Conservation (phyloP, 768 basidiomycete species). For the Suillus americanus region DNA sequence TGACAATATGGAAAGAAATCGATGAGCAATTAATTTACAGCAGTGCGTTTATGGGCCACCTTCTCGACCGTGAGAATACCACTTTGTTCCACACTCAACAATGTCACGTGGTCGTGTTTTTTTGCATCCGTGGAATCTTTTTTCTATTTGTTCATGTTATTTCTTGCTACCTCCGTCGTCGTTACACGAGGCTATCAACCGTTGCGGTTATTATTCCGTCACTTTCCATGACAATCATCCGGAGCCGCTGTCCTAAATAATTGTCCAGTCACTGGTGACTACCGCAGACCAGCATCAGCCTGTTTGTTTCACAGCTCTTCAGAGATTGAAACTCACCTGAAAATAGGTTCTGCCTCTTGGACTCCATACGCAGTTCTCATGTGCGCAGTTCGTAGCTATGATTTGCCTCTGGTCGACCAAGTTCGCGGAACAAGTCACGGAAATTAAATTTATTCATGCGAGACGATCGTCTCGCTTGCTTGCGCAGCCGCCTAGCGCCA, state of each 20-base stretch:
- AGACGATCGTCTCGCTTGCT: neutral
- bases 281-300: neutral
- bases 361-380: neutral
- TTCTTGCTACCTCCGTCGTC: constrained; percentile 20
- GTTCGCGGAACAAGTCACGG: neutral
- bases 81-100: constrained; percentile 25
- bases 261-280: neutral
- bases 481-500: neutral
- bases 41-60: constrained; percentile 30
- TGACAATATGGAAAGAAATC: constrained; percentile 2
- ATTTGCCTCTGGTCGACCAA: neutral
- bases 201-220: neutral
- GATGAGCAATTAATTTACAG: constrained; percentile 9
- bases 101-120: constrained; percentile 30
- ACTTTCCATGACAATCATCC: constrained; percentile 6
- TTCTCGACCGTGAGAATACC: constrained; percentile 27
- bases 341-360: neutral
- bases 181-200: constrained; percentile 35
- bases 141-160: constrained; percentile 9
- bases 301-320: neutral
- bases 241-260: neutral
- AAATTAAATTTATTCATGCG: neutral
- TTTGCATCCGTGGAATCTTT: constrained; percentile 22
- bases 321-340: neutral
- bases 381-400: neutral